These are phyloP conservation scores for Cytospora paraplurivora DNA, from an alignment of 2,329 filamentous ascomycete genomes.

Conservation along the genomic window DNA sequence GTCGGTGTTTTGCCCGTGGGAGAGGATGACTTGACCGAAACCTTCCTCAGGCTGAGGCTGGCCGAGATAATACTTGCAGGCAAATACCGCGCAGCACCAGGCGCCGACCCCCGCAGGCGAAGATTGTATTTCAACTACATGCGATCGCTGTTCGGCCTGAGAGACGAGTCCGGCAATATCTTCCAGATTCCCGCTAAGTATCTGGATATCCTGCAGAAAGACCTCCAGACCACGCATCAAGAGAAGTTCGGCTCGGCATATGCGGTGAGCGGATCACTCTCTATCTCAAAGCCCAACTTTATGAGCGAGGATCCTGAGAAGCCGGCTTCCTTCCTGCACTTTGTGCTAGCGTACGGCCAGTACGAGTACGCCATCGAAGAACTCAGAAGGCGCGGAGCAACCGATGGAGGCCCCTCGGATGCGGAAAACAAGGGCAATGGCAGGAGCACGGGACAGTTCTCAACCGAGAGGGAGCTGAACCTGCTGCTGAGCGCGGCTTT, in stretches of 20 bases:
- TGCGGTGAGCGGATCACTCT: neutral
- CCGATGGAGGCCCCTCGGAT: neutral
- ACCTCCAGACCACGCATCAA: neutral
- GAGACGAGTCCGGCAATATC: neutral
- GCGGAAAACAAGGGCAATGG: neutral
- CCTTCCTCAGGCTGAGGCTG: conserved; percentile 1
- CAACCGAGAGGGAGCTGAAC: neutral
- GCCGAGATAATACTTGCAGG: conserved; percentile 5
- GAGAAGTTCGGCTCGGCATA: neutral
- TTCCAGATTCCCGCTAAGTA: neutral
- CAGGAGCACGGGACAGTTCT: neutral
- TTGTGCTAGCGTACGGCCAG: neutral
- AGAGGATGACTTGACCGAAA: neutral
- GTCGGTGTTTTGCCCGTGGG: neutral
- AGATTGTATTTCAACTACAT: neutral
- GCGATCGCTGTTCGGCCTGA: neutral
- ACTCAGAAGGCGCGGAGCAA: neutral
- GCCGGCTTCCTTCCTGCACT: conserved; percentile 1
- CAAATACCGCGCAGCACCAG: neutral
- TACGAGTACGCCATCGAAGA: neutral
- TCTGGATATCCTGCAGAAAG: neutral
- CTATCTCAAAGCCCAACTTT: neutral
- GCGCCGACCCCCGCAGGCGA: neutral
- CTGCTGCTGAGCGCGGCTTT: conserved; percentile 3
- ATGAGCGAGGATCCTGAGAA: neutral